Conservation (phyloP, 257 asterid genomes). For the Primulina eburnea region DNA sequence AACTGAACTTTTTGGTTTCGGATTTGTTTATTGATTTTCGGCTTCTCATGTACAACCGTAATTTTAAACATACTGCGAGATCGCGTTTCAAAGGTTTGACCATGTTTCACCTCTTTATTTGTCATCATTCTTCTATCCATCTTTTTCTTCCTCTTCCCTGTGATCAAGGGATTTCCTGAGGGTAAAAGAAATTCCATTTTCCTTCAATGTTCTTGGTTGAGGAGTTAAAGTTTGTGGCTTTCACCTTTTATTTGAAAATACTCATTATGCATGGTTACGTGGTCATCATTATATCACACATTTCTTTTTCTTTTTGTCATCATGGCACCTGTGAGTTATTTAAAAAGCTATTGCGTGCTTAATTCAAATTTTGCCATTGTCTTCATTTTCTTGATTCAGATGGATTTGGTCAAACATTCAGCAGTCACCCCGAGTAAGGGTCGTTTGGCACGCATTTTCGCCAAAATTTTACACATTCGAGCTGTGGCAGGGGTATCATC, state of each 20-base stretch:
- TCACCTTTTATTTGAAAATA: conserved; percentile 32
- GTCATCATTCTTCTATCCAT: conserved; percentile 21
- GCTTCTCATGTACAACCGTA: background rate
- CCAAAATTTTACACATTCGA: conserved; percentile 59
- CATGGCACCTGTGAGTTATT: conserved; percentile 17
- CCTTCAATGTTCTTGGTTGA: conserved; percentile 43
- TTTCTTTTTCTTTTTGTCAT: conserved; percentile 31
- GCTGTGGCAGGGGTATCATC: conserved; percentile 41
- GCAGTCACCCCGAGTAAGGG: conserved; percentile 35
- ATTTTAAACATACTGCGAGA: background rate
- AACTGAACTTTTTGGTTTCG: background rate
- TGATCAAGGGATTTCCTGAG: conserved; percentile 21
- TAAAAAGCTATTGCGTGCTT: no score
- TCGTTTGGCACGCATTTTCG: conserved; percentile 43
- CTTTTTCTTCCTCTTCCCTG: conserved; percentile 28
- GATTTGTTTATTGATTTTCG: background rate
- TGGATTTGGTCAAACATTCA: conserved; percentile 43
- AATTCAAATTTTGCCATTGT: no score
- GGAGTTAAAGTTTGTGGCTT: conserved; percentile 48
- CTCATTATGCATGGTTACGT: conserved; percentile 37
- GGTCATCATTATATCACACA: conserved; percentile 32
- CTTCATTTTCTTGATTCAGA: conserved; percentile 28
- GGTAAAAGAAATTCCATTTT: conserved; percentile 36
- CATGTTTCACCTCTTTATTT: background rate
- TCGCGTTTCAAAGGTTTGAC: background rate